These are phyloP conservation scores for Plantago elongata DNA, from an alignment of 257 asterid genomes.

Conservation along the genomic window DNA sequence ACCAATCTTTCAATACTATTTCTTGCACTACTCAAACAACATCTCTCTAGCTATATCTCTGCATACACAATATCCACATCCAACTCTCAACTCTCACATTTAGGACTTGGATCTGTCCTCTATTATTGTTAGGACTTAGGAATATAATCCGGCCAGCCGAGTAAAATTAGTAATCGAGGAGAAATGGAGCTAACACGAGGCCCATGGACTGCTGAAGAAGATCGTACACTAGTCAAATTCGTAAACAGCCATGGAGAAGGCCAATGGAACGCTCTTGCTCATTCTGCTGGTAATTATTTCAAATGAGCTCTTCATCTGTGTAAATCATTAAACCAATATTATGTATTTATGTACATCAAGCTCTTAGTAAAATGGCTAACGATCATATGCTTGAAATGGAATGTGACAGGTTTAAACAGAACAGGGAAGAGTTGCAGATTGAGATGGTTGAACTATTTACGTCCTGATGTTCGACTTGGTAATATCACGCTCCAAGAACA, in stretches of 20 bases:
- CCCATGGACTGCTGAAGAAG: conserved; percentile 89
- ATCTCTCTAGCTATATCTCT: no score
- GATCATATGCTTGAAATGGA: not conserved
- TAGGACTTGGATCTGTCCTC: no score
- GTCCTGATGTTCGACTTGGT: conserved; percentile 90
- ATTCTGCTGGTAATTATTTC: conserved; percentile 48
- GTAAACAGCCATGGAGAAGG: conserved; percentile 86
- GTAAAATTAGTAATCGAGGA: conserved; percentile 25
- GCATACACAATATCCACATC: no score
- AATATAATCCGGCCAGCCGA: no score
- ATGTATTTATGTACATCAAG: no score
- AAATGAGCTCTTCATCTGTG: not conserved
- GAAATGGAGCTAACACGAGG: conserved; percentile 68
- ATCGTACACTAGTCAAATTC: conserved; percentile 64
- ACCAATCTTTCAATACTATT: no score
- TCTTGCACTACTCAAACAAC: no score
- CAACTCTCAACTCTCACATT: no score
- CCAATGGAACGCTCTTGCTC: conserved; percentile 88
- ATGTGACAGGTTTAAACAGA: conserved; percentile 51
- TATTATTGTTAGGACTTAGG: no score
- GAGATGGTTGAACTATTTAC: conserved; percentile 71
- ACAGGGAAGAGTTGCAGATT: conserved; percentile 90
- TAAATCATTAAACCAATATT: no score
- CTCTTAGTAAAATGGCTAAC: no score
- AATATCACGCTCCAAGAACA: conserved; percentile 87